A percentile compares a stretch with the other conserved stretches of the same genome.
Conservation (phyloP, 106 monocot genomes). For the Narthecium ossifragum region DNA sequence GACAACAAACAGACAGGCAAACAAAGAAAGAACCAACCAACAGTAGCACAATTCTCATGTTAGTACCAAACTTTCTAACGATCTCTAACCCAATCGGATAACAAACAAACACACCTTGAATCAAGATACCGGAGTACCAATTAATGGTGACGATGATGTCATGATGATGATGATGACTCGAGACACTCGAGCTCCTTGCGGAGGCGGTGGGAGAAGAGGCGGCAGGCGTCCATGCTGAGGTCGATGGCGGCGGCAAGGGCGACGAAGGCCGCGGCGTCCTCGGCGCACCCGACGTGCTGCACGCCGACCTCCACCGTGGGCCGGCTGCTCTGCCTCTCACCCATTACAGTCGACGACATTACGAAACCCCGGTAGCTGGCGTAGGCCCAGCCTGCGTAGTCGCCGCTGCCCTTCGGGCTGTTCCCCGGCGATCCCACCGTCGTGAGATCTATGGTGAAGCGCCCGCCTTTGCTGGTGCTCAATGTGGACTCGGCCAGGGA, state of each 20-base stretch:
- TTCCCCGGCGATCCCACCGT: constrained; percentile 42
- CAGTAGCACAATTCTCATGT: neutral
- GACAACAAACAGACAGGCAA: neutral
- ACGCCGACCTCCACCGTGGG: constrained; percentile 86
- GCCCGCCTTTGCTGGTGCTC: constrained; percentile 56
- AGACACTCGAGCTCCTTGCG: constrained; percentile 56
- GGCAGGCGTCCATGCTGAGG: constrained; percentile 95
- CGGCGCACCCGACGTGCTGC: constrained; percentile 76
- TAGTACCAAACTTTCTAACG: neutral
- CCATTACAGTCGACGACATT: constrained; percentile 84
- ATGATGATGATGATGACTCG: neutral
- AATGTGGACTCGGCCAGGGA: constrained; percentile 48
- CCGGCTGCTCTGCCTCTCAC: constrained; percentile 47
- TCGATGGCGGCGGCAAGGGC: constrained; percentile 87
- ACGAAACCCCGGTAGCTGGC: constrained; percentile 76
- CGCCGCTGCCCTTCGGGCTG: constrained; percentile 78
- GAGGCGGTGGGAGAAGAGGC: constrained; percentile 69
- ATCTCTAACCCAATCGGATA: too few relatives aligned
- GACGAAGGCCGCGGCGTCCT: constrained; percentile 93
- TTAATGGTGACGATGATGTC: neutral
- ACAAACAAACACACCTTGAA: neutral
- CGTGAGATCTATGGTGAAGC: constrained; percentile 66
- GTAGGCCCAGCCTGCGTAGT: constrained; percentile 50
- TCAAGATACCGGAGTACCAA: neutral
- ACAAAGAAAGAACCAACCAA: constrained; percentile 2